A percentile compares a stretch with the other conserved stretches of the same genome.
Conservation (phyloP, 345 rosid species). For the Trapa bicornis region DNA sequence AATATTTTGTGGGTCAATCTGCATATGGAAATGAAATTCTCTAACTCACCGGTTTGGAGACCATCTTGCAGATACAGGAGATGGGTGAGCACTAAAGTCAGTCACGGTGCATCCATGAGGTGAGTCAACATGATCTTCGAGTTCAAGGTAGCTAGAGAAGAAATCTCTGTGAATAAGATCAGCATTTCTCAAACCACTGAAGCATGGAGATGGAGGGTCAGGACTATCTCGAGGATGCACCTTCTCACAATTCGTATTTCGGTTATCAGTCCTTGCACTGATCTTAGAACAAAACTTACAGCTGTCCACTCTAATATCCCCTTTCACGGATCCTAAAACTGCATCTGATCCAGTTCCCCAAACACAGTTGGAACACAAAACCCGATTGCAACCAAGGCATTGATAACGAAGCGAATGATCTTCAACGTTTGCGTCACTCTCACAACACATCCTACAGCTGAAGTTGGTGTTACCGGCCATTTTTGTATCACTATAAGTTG, state of each 20-base stretch:
- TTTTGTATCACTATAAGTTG: slow-evolving; percentile 18
- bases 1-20: not conserved
- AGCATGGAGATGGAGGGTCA: slow-evolving; percentile 46
- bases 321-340: slow-evolving; percentile 14
- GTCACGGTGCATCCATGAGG: slow-evolving; percentile 26
- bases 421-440: slow-evolving; percentile 28
- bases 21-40: not conserved
- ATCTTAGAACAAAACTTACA: slow-evolving; percentile 58
- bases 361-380: slow-evolving; percentile 44
- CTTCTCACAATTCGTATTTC: slow-evolving; percentile 49
- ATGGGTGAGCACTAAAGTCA: slow-evolving; percentile 29
- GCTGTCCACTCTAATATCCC: slow-evolving; percentile 11
- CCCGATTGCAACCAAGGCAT: slow-evolving; percentile 55
- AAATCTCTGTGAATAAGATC: slow-evolving; percentile 27
- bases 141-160: slow-evolving; percentile 36
- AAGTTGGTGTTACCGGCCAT: slow-evolving; percentile 24
- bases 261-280: slow-evolving; percentile 22
- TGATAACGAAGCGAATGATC: slow-evolving; percentile 23
- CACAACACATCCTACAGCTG: slow-evolving; percentile 32
- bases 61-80: slow-evolving; percentile 30
- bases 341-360: slow-evolving; percentile 11
- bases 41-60: slow-evolving; percentile 53
- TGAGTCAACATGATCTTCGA: slow-evolving; percentile 37
- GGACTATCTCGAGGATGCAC: slow-evolving; percentile 75
- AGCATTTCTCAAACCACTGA: slow-evolving; percentile 8